phyloP scores from a whole-genome alignment of 139 green algal genomes.

The Mychonastes homosphaera region DNA sequence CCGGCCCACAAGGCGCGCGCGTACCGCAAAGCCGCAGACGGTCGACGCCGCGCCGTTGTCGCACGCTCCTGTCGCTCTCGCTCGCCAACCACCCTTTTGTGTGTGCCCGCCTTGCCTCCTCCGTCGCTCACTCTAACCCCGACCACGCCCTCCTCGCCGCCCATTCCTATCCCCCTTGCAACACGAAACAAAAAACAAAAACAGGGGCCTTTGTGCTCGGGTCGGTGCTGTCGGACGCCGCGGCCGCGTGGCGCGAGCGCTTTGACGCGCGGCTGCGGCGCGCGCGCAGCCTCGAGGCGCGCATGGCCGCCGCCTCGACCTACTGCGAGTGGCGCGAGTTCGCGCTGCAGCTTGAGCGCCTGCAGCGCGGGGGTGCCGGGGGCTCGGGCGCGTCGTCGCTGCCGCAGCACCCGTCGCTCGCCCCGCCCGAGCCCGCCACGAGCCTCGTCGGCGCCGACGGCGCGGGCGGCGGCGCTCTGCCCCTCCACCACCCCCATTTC shows the following conservation, averaged over 20 bases:
- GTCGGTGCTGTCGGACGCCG: constrained; percentile 7
- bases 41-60: too few relatives aligned
- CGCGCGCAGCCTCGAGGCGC: constrained; percentile 18
- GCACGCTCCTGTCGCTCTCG: neutral
- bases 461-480: constrained; percentile 1
- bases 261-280: constrained; percentile 28
- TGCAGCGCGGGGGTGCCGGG: constrained; percentile 29
- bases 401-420: too few relatives aligned
- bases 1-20: too few relatives aligned
- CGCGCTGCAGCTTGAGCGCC: constrained; percentile 40
- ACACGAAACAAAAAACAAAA: too few relatives aligned
- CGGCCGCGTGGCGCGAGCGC: constrained; percentile 16
- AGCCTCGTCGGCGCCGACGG: neutral
- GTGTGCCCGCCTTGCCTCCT: neutral
- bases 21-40: too few relatives aligned
- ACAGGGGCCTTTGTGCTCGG: constrained; percentile 24
- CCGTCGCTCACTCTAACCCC: too few relatives aligned
- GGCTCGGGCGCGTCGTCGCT: too few relatives aligned
- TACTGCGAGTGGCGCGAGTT: constrained; percentile 59
- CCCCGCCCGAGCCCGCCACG: constrained; percentile 12
- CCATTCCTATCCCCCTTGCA: too few relatives aligned
- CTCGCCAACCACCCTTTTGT: neutral
- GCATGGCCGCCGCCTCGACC: constrained; percentile 21
- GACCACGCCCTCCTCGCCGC: neutral
- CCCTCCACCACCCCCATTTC: constrained; percentile 1